Base-by-base conservation (phyloP, 2,329 filamentous ascomycete species). In the Colletotrichum plurivorum region DNA sequence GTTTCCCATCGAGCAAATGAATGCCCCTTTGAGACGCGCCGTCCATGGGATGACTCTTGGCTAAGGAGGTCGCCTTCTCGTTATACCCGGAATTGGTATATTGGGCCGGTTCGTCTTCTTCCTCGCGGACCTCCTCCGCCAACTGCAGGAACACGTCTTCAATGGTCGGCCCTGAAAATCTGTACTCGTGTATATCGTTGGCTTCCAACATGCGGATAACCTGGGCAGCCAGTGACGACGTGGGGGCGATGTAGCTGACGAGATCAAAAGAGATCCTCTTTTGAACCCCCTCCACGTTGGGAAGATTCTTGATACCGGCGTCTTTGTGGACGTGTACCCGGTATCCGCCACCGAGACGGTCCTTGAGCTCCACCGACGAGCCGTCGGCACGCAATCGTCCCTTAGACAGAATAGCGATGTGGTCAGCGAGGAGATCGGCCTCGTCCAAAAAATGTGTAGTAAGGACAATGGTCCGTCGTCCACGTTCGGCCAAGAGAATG, bases 361-460 rank as follows among this genome's bases (percentile, higher is more conserved):
- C 89, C 78, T 98, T 98, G 55, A 98, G 86, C 75, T 93, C 93
- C 5, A 95, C 94, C 2, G 94, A 94, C 2, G 94, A 94, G 3
- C 95, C 95, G 73, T 94, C 86, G 0, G 93, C 94, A 64, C 94
- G 93, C 2, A 97, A 85, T 2, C 89, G 90, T 20, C 95, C 95
- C 76, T 94, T 95, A 4, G 94, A 97, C 12, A 98, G 83, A 61
- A 98, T 94, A 2, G 92, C 93, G 72, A 98, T 97, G 70, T 95
- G 92, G 76, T 98, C 95, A 0, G 94, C 92, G 1, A 98, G 86
- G 1, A 97, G 84, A 76, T 98, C 95, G 0, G 95, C 95, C 79
- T 98, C 95, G 75, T 98, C 95, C 9, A 98, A 85, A 78, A 97
- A 98, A 78, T 98, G 95, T 0, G 95, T 98, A 0, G 95, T 98